phyloP scores from a whole-genome alignment of 2,329 filamentous ascomycete genomes.

The Epicoccum sorghinum region DNA sequence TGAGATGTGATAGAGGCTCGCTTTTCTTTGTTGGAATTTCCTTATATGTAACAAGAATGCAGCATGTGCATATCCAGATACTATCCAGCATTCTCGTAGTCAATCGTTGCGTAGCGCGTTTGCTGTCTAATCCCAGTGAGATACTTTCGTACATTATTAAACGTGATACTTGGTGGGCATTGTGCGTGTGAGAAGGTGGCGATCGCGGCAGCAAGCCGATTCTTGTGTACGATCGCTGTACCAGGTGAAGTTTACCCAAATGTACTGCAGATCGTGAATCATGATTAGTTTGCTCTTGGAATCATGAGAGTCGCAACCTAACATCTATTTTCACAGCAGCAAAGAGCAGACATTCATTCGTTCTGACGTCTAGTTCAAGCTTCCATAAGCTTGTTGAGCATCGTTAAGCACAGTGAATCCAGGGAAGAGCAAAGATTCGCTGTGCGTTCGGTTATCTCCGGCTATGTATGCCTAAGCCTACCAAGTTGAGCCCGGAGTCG shows the following conservation, averaged over 20 bases:
- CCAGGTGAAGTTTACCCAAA: not conserved
- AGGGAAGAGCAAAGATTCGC: too few species aligned
- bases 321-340: too few species aligned
- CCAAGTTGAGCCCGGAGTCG: too few species aligned
- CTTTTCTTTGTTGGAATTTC: slow-evolving; percentile 12
- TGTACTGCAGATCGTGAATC: not conserved
- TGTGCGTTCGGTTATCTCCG: too few species aligned
- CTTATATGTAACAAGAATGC: not conserved
- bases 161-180: not conserved
- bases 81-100: not conserved
- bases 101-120: slow-evolving; percentile 11
- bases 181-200: not conserved
- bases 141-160: not conserved
- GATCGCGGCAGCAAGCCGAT: not conserved
- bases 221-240: too few species aligned
- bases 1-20: slow-evolving; percentile 9
- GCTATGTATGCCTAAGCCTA: too few species aligned
- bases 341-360: too few species aligned
- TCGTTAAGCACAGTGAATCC: too few species aligned
- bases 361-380: too few species aligned
- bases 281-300: not conserved
- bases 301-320: not conserved
- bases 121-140: not conserved
- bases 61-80: not conserved
- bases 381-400: too few species aligned